These are phyloP conservation scores for Podospora australis DNA, from an alignment of 495 filamentous ascomycete species.

Conservation along the genomic window DNA sequence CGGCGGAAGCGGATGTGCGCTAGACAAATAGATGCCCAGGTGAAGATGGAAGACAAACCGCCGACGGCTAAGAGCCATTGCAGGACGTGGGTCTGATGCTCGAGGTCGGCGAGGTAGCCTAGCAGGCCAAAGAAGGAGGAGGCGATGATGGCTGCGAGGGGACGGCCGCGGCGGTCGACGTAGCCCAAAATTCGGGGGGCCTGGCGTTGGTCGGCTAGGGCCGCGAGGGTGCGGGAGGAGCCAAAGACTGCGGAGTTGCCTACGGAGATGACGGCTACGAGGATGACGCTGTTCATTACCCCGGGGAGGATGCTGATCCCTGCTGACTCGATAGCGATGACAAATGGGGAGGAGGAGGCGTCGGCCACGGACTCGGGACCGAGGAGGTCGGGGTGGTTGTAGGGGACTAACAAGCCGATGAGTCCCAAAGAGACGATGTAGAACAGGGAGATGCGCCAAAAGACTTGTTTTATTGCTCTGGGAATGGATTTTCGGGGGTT, in stretches of 20 bases:
- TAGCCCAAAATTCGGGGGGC: constrained; percentile 71
- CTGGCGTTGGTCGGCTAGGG: constrained; percentile 78
- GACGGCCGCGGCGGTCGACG: constrained; percentile 78
- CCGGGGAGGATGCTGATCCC: constrained; percentile 70
- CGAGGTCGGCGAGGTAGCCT: constrained; percentile 67
- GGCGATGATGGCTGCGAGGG: constrained; percentile 64
- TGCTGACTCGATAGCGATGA: constrained; percentile 78
- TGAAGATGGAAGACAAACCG: constrained; percentile 83
- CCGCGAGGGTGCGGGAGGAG: constrained; percentile 77
- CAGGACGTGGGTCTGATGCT: constrained; percentile 59
- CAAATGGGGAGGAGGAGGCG: constrained; percentile 76
- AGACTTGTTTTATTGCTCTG: constrained; percentile 85
- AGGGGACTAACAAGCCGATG: constrained; percentile 70
- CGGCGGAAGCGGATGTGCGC: constrained; percentile 87
- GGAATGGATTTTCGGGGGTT: constrained; percentile 85
- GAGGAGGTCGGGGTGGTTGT: constrained; percentile 55
- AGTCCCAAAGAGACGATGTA: constrained; percentile 70
- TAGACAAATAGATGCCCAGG: constrained; percentile 86
- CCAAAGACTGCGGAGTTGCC: constrained; percentile 86
- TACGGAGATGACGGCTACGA: constrained; percentile 80
- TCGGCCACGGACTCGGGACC: constrained; percentile 50
- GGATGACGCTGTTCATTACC: constrained; percentile 85
- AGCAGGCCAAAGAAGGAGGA: constrained; percentile 68
- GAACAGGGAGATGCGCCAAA: constrained; percentile 90
- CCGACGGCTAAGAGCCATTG: constrained; percentile 87